Evolutionary conservation across 306 rosid species (phyloP), one percentile per base, ranked within the genome.

Genomic region (Hylodesmum podocarpum): DNA sequence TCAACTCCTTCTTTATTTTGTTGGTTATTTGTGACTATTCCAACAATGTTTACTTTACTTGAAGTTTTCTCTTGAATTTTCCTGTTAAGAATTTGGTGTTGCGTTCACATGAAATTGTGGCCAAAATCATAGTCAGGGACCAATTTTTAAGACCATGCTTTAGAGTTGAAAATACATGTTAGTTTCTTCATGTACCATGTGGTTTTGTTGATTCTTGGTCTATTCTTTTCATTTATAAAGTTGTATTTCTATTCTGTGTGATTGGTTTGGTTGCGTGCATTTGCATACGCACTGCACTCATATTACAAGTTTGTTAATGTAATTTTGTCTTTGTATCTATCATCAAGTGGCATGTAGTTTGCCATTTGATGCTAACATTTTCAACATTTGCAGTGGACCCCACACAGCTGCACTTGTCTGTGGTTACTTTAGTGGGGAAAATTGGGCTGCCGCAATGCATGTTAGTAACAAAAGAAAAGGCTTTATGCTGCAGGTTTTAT

Each of bases 401-500:
- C 47, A 2, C 65, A 59, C 63, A 6, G 22, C 40, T 49, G 44
- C 29, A 34, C 25, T 63, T 62, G 69, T 54, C 47, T 27, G 2
- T 66, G 75, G 66, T 66, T 77, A 15, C 14, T 41, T 70, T 29
- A 36, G 64, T 47, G 39, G 40, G 41, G 70, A 19, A 54, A 66
- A 18, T 73, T 46, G 61, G 62, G 41, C 27, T 8, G 51, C 25
- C 43, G 41, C 49, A 58, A 22, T 57, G 67, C 68, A 36, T 41
- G 67, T 53, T 79, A 50, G 33, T 80, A 44, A 81, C 22, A 16
- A 55, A 58, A 67, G 8, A 53, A 47, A 76, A 59, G 79, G 46
- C 55, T 78, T 80, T 74, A 18, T 65, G 65, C 28, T 86, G 74
- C 80, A 92, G 98, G 94, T 92, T 75, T 76, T 95, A 78, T 95